A percentile compares a stretch with the other conserved stretches of the same genome.
phyloP scores from a whole-genome alignment of 352 stramenopile species.

The Globisporangium solare region DNA sequence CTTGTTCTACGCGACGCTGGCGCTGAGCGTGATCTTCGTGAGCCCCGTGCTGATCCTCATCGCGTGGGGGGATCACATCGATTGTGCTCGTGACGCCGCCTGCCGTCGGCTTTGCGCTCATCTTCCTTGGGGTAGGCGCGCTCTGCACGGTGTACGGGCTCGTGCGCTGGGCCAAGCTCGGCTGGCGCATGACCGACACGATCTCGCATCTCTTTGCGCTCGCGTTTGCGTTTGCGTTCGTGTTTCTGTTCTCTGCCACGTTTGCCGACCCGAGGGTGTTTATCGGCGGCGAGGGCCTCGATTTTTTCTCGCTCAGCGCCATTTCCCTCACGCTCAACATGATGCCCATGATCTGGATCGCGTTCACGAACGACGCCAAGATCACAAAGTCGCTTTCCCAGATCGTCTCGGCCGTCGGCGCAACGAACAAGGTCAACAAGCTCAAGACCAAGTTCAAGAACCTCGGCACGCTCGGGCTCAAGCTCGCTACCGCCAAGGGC shows the following conservation, averaged over 20 bases:
- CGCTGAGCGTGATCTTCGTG: constrained; percentile 48
- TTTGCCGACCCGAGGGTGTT: constrained; percentile 78
- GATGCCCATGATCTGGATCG: constrained; percentile 89
- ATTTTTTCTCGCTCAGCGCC: constrained; percentile 74
- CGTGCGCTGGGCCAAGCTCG: constrained; percentile 58
- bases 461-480: constrained; percentile 67
- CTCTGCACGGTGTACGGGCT: constrained; percentile 42
- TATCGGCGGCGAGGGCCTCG: constrained; percentile 53
- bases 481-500: constrained; percentile 52
- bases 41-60: constrained; percentile 60
- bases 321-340: constrained; percentile 87
- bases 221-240: constrained; percentile 57
- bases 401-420: constrained; percentile 67
- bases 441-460: constrained; percentile 85
- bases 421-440: constrained; percentile 70
- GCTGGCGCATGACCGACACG: constrained; percentile 75
- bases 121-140: constrained; percentile 63
- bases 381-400: constrained; percentile 79
- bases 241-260: constrained; percentile 76
- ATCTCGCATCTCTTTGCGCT: constrained; percentile 48
- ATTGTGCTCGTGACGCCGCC: constrained; percentile 70
- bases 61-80: constrained; percentile 64
- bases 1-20: constrained; percentile 65
- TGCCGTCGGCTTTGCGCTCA: constrained; percentile 68
- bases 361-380: constrained; percentile 87